A percentile compares a stretch with the other conserved stretches of the same genome.
Conservation (phyloP, 2,329 filamentous ascomycete genomes). For the Fusarium tanahbumbuense region DNA sequence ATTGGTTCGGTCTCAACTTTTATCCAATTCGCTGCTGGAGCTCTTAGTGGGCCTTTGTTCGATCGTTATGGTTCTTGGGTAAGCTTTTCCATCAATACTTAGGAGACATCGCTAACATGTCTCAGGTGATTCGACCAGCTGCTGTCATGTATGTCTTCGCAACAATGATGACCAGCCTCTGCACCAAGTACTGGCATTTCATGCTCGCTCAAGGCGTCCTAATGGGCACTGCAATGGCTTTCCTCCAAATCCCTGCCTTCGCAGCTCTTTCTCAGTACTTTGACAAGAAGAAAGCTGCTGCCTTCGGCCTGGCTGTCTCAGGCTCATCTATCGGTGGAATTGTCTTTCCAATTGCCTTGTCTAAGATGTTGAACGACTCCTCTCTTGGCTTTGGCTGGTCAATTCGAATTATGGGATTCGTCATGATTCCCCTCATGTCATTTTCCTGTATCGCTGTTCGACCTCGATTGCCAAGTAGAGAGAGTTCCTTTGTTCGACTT, state of each 20-base stretch:
- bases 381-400: conserved; percentile 63
- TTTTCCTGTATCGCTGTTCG: conserved; percentile 53
- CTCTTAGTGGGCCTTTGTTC: conserved; percentile 34
- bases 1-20: conserved; percentile 55
- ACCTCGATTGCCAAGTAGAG: conserved; percentile 51
- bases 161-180: conserved; percentile 45
- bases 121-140: conserved; percentile 27
- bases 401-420: conserved; percentile 63
- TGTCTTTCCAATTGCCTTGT: conserved; percentile 61
- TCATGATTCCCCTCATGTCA: conserved; percentile 57
- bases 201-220: conserved; percentile 63
- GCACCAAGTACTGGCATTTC: conserved; percentile 62
- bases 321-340: conserved; percentile 65
- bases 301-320: conserved; percentile 59
- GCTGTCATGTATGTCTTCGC: conserved; percentile 30
- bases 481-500: conserved; percentile 55
- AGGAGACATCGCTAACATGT: fast-evolving
- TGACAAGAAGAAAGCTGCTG: conserved; percentile 58
- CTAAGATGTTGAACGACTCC: conserved; percentile 59
- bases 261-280: conserved; percentile 61
- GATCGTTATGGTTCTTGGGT: conserved; percentile 39
- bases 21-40: conserved; percentile 50
- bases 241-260: conserved; percentile 59
- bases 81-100: background rate
- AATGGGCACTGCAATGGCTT: conserved; percentile 54